Base-by-base conservation (phyloP, 257 asterid genomes). In the Fraxinus cuspidata region DNA sequence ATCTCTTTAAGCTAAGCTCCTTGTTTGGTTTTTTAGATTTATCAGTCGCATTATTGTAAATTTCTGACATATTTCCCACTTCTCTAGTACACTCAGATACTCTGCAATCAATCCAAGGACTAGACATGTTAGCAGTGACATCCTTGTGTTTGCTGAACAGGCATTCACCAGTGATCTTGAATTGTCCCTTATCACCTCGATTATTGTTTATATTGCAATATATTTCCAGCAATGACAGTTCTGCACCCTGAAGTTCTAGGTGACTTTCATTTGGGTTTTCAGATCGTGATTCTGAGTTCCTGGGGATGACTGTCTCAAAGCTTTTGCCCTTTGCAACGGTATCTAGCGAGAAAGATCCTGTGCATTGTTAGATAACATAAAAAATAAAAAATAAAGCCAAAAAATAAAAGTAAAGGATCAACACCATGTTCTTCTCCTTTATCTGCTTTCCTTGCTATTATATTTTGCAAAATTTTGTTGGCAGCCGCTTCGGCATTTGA, bases 1-100 rank as follows among this genome's bases (percentile, higher is more conserved):
- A 86, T 80, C 88, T 79, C 85, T 92, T 92, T 79, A 92, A 87
- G 87, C 89, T 87, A 78, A 84, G 91, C 85, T 91, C 92, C 3
- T 83, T n/a, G 51, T 73, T 81, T 56, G 84, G 82, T 68, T 88
- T 84, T 64, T 86, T 81, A 81, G 81, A 77, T 74, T 81, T 86
- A 82, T 78, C 79, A 49, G 60, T 44, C 65, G 81, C 80, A 64
- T 71, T 74, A 76, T 73, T 81, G 71, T 72, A 75, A 74, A 78
- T 68, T 71, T 81, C 91, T 84, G 80, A 79, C 75, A 64, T 80
- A 78, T 70, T 81, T 8, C 83, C 73, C 27, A 67, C 19, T 81
- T 77, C 83, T 78, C 71, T 76, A 21, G 80, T 71, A 71, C 69
- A 73, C 69, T 71, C 81, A 77, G 74, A 76, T 75, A 70, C 71